Base-by-base conservation (phyloP, 257 asterid species). In the Fraxinus americana region DNA sequence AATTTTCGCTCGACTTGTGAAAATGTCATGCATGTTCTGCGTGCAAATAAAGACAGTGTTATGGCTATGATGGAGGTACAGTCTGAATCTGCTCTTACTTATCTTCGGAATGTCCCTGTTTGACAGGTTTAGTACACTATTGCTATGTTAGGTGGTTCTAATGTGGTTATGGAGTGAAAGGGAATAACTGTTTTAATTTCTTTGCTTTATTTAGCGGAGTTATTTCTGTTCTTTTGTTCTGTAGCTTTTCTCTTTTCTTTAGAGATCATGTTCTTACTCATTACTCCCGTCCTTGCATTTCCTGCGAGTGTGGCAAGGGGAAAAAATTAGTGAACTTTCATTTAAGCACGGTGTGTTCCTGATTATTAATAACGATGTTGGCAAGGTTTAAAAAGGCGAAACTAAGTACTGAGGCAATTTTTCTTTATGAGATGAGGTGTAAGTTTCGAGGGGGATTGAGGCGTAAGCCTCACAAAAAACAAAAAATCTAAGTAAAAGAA, bases 41-140 rank as follows among this genome's bases (percentile, higher is more conserved):
- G 97, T 43, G 87, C 97, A 48, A 87, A 96, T 84, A 93, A 91
- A 84, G 96, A 96, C 72, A 91, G 99, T 80, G 99, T 96, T 63
- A 96, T 96, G 99, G 99, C 99, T 71, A 96, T 96, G 99, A 96
- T 96, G 99, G 99, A 96, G 99, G 99, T 96, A 89, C n/a, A 52
- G 35, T 72, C 66, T 38, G 8, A 69, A 74, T 39, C 63, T 77
- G 67, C 35, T 61, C 79, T 57, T 36, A 13, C 12, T 73, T 66
- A 6, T 68, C 5, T 29, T 45, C 29, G 36, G 69, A 6, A 63
- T 27, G 69, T 63, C n/a, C 34, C 2, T 2, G 7, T 48, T n/a
- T 7, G 30, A 61, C 17, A 61, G 68, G 68, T 61, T 61, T 10
- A 61, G 34, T 7, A 23, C 32, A 9, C n/a, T 48, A 43, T 11